These are phyloP conservation scores for Rhizopus sp. DNA, from an alignment of 371 early-diverging fungal genomes.

Conservation along the genomic window DNA sequence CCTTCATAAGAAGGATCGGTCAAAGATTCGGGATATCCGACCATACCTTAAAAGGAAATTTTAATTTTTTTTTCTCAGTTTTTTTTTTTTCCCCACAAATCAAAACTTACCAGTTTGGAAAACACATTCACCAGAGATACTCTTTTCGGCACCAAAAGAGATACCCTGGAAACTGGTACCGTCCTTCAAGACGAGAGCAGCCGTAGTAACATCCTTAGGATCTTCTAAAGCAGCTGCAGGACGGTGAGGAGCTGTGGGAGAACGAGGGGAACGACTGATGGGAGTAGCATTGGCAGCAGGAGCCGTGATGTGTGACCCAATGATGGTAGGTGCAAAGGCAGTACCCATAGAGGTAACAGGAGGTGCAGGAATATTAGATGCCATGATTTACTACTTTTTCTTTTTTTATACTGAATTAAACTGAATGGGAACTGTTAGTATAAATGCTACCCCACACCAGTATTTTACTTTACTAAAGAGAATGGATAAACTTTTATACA, in stretches of 20 bases:
- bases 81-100: not conserved
- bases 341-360: slow-evolving; percentile 43
- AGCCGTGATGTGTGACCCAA: slow-evolving; percentile 39
- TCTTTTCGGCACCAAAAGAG: slow-evolving; percentile 92
- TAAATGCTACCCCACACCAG: not conserved
- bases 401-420: not conserved
- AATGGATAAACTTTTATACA: slow-evolving; percentile 2
- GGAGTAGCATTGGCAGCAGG: slow-evolving; percentile 54
- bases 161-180: slow-evolving; percentile 86
- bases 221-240: slow-evolving; percentile 60
- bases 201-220: slow-evolving; percentile 54
- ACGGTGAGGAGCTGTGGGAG: slow-evolving; percentile 51
- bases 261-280: slow-evolving; percentile 39
- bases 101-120: slow-evolving; percentile 89
- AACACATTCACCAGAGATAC: slow-evolving; percentile 95
- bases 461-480: not conserved
- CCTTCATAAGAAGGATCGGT: slow-evolving; percentile 97
- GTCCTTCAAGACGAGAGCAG: slow-evolving; percentile 81
- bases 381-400: slow-evolving; percentile 22
- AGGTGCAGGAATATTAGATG: slow-evolving; percentile 45
- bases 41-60: slow-evolving; percentile 43
- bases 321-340: slow-evolving; percentile 24
- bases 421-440: not conserved
- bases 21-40: slow-evolving; percentile 90
- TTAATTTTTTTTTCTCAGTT: not conserved